Percentiles rank a stretch among this genome's conserved stretches.
phyloP scores from a whole-genome alignment of 139 green algal genomes.

The Dunaliella sp. region DNA sequence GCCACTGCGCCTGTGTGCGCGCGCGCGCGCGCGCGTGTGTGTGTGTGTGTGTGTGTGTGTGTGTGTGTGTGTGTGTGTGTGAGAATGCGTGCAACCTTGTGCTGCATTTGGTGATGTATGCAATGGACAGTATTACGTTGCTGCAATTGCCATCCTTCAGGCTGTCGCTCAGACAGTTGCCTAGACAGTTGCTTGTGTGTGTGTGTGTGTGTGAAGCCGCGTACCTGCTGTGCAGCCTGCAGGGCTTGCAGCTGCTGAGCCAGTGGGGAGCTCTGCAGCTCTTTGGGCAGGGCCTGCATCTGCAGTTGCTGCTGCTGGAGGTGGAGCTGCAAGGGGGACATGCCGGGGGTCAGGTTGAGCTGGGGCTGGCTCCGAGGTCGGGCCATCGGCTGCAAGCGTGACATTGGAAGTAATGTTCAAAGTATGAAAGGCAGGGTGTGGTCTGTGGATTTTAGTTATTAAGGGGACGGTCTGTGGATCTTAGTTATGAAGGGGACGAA shows the following conservation, averaged over 20 bases:
- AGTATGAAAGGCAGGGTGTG: too few species aligned
- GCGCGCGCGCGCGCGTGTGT: background rate
- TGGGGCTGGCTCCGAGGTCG: too few species aligned
- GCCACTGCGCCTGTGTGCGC: background rate
- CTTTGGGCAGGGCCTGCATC: background rate
- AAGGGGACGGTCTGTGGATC: too few species aligned
- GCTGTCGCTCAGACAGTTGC: background rate
- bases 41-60: background rate
- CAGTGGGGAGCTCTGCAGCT: background rate
- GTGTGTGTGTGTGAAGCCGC: background rate
- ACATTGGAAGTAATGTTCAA: too few species aligned
- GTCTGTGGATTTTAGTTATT: too few species aligned
- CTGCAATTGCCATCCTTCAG: too few species aligned
- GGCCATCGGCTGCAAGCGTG: too few species aligned
- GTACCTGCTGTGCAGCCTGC: background rate
- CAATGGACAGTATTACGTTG: too few species aligned
- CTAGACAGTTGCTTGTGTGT: background rate
- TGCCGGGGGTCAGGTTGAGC: too few species aligned
- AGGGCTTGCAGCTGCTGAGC: background rate
- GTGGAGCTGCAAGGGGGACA: too few species aligned
- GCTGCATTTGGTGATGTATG: background rate
- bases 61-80: constrained; percentile 4
- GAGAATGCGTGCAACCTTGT: background rate
- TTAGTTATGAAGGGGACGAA: too few species aligned
- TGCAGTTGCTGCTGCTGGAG: background rate